phyloP scores from a whole-genome alignment of 805 yeast species.

The Candida sphagnicola region DNA sequence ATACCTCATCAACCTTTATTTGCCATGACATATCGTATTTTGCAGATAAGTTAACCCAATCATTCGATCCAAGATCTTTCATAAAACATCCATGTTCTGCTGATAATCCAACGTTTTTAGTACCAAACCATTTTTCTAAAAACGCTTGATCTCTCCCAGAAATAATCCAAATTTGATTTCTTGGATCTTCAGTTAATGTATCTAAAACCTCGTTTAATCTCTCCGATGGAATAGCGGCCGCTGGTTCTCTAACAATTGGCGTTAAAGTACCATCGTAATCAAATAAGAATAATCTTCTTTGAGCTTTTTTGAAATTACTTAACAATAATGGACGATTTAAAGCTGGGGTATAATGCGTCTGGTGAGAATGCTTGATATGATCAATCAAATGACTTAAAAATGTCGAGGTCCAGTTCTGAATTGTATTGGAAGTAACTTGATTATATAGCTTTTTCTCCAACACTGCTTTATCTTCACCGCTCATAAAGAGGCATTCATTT shows the following conservation, averaged over 20 bases:
- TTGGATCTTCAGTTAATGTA: conserved; percentile 65
- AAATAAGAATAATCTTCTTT: conserved; percentile 75
- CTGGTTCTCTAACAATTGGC: conserved; percentile 94
- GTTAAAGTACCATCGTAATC: conserved; percentile 98
- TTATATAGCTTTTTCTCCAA: conserved; percentile 55
- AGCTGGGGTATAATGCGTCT: conserved; percentile 60
- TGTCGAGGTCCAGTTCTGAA: conserved; percentile 74
- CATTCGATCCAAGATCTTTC: conserved; percentile 57
- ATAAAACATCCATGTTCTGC: conserved; percentile 98
- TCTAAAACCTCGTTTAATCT: conserved; percentile 58
- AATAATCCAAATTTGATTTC: conserved; percentile 89
- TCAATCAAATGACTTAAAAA: conserved; percentile 51
- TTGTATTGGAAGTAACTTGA: conserved; percentile 64
- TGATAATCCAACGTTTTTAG: conserved; percentile 69
- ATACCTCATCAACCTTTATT: conserved; percentile 67
- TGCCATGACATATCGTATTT: conserved; percentile 94
- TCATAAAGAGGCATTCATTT: conserved; percentile 59
- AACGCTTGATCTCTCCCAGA: conserved; percentile 93
- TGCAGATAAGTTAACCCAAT: conserved; percentile 85
- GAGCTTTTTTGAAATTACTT: conserved; percentile 54
- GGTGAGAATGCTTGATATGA: conserved; percentile 34
- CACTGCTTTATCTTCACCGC: conserved; percentile 38
- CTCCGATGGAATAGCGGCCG: conserved; percentile 94
- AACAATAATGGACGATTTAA: conserved; percentile 67
- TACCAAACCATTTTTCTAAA: conserved; percentile 84